Evolutionary conservation across 2,329 filamentous ascomycete genomes (phyloP), one percentile per base, ranked within the genome.

Genomic region (Elsinoe ampelina): DNA sequence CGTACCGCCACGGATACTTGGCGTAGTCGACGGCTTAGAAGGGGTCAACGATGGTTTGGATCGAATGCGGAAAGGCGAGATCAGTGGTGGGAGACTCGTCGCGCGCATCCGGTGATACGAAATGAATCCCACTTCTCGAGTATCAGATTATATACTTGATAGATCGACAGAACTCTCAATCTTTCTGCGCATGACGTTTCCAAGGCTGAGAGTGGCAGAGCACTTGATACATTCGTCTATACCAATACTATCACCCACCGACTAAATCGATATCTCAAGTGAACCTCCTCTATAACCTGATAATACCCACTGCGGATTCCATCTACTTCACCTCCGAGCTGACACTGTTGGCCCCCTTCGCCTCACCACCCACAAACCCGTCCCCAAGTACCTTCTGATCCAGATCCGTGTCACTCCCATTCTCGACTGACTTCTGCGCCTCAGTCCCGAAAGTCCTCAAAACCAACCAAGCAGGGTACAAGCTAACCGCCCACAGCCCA

Each of bases 21-120:
- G 80, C 20, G 78, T 81, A 0, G 78, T 83, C 15, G 76, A 80
- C 11, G 86, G 86, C 0, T 67, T 89, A 1, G 78, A 75, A 2
- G 82, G 78, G 0, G 79, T 89, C n/a, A 89, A 89, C 65, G 75
- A 73, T 6, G 85, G 82, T 0, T 69, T 90, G 30, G 83, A 89
- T 63, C 73, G 77, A 4, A 78, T 89, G 76, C 75, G 84, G 12
- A 77, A 76, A 58, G 84, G 86, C 0, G 80, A 81, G 56, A 80
- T 87, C 8, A 82, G 82, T 51, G 86, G 86, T 0, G 85, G 84
- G 11, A 79, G 85, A 45, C 72, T 89, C 43, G 82, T 89, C n/a
- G 81, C 87, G 6, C 64, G 64, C 4, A 63, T 70, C 39, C 43
- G 26, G 17, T 52, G 15, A 52, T 13, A 12, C 12, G n/a, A 10